phyloP scores from a whole-genome alignment of 2,329 filamentous ascomycete species.

The Exophiala dermatitidis region DNA sequence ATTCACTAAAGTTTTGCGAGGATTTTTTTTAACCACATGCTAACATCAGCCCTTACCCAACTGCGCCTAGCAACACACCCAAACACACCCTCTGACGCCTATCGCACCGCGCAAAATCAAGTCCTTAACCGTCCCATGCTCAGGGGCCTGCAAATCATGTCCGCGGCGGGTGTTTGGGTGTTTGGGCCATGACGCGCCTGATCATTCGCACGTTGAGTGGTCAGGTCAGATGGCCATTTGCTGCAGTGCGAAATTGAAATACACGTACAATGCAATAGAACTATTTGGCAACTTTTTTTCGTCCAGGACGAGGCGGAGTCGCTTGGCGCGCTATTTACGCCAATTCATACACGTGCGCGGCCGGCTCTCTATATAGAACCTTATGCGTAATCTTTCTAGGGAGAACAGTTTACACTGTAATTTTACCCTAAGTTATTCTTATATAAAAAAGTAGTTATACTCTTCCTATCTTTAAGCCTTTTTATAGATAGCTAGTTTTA shows the following conservation, averaged over 20 bases:
- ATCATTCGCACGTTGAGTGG: slow-evolving; percentile 14
- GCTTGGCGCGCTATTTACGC: too few relatives aligned
- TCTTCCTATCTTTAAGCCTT: too few relatives aligned
- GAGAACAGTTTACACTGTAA: too few relatives aligned
- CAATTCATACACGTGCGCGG: too few relatives aligned
- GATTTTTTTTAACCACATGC: slow-evolving; percentile 10
- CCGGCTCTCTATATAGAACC: too few relatives aligned
- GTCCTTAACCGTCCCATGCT: slow-evolving; percentile 1
- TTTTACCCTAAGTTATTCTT: too few relatives aligned
- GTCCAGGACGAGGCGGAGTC: too few relatives aligned
- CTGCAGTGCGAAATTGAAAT: background rate
- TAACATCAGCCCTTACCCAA: slow-evolving; percentile 5
- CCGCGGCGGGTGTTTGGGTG: background rate
- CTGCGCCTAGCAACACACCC: slow-evolving; percentile 9
- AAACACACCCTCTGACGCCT: slow-evolving; percentile 6
- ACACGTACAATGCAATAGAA: too few relatives aligned
- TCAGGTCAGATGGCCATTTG: slow-evolving; percentile 1
- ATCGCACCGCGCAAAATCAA: slow-evolving; percentile 3
- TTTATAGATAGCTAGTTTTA: too few relatives aligned
- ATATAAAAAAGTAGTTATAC: too few relatives aligned
- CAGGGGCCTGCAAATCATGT: slow-evolving; percentile 9
- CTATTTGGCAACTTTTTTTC: too few relatives aligned
- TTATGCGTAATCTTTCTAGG: too few relatives aligned
- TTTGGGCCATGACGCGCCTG: slow-evolving; percentile 13
- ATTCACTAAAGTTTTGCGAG: background rate